Base-by-base conservation (phyloP, 208 protist species). In the Trypanosoma cruzi region DNA sequence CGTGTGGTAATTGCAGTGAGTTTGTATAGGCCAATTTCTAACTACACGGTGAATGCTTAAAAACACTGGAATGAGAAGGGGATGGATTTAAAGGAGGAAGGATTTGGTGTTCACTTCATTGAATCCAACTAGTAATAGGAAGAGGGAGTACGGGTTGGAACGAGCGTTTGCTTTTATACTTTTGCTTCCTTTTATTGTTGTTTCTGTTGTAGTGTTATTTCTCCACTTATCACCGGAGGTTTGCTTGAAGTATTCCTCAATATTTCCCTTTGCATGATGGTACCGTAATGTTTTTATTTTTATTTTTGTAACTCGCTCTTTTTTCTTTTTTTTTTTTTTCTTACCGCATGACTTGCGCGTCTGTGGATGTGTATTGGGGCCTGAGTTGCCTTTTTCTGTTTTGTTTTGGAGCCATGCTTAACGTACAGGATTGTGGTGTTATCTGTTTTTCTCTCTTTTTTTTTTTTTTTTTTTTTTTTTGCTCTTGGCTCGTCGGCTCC, bases 261-360 rank as follows among this genome's bases (percentile, higher is more conserved):
- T 31, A 31, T 2, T n/a, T n/a, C n/a, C n/a, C n/a, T n/a, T n/a
- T n/a, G n/a, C n/a, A n/a, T n/a, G n/a, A n/a, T n/a, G n/a, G n/a
- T n/a, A n/a, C n/a, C n/a, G n/a, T n/a, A n/a, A n/a, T n/a, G n/a
- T n/a, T n/a, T 29, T 62, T 28, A 28, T 8, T 16, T 46, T n/a
- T 34, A 32, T 58, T 67, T 46, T 31, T n/a, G 29, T 37, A 28
- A 20, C 18, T 18, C 1, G 2, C 37, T 57, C 31, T 56, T 44
- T 32, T 57, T 58, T 67, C 32, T 57, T 31, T 32, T 14, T 1
- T n/a, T 67, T 56, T 26, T 40, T 29, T 22, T 61, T 69, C 20
- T 50, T 61, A 14, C n/a, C 53, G 52, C 2, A 24, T 22, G 18
- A 52, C 20, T 6, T 11, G 10, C 20, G 16, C 48, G 3, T 52